Percentiles rank a stretch among this genome's conserved stretches.
Evolutionary conservation across 2,329 filamentous ascomycete genomes (phyloP).

Genomic region (Chrysoporthe deuterocubensis): DNA sequence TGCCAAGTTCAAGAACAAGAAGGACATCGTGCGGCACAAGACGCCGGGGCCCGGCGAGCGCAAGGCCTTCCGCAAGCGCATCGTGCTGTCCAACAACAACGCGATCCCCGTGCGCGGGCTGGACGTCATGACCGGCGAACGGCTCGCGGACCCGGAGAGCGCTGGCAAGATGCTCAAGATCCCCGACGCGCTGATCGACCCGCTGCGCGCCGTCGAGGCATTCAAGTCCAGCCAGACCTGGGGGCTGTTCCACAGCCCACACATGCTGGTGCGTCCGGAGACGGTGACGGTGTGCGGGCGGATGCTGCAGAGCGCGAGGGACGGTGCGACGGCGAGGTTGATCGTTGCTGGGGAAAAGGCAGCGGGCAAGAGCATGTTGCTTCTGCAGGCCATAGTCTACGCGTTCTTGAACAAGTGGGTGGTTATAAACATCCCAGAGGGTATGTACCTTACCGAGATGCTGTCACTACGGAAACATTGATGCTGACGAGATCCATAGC

Average conservation of each 20-base stretch:
- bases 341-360: constrained; percentile 75
- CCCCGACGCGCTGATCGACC: constrained; percentile 72
- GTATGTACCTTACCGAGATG: constrained; percentile 53
- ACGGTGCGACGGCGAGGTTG: constrained; percentile 61
- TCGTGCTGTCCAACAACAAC: constrained; percentile 93
- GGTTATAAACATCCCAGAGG: constrained; percentile 87
- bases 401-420: constrained; percentile 85
- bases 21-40: constrained; percentile 49
- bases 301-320: constrained; percentile 60
- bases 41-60: constrained; percentile 77
- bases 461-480: not conserved
- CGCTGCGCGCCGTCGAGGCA: constrained; percentile 80
- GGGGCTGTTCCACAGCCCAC: constrained; percentile 82
- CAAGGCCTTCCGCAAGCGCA: constrained; percentile 83
- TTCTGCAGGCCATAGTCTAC: constrained; percentile 83
- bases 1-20: constrained; percentile 51
- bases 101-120: constrained; percentile 77
- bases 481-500: constrained; percentile 49
- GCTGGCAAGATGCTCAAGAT: constrained; percentile 72
- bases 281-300: constrained; percentile 71
- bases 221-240: constrained; percentile 92
- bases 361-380: constrained; percentile 84
- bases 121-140: constrained; percentile 53
- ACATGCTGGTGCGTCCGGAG: constrained; percentile 77
- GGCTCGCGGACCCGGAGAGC: constrained; percentile 57